These are phyloP conservation scores for Pyrus hybrid DNA, from an alignment of 331 rosid species.

Conservation along the genomic window DNA sequence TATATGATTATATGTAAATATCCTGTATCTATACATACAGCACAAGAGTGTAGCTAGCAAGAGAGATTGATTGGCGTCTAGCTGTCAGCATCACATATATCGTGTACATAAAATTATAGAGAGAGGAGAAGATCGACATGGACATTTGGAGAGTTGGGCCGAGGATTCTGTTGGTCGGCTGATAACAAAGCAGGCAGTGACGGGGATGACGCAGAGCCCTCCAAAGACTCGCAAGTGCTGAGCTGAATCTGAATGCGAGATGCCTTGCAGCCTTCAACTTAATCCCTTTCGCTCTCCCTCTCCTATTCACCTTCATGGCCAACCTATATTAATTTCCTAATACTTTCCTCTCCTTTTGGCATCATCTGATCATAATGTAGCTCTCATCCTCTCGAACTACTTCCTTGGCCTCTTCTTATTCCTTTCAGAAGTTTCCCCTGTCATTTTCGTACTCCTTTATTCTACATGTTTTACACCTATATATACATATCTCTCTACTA, in stretches of 20 bases:
- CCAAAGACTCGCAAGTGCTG: background rate
- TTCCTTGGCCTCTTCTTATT: conserved; percentile 13
- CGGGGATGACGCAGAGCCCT: background rate
- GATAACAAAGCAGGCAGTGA: background rate
- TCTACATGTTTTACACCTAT: background rate
- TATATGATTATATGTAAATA: background rate
- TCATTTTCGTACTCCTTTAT: conserved; percentile 2
- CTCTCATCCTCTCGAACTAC: background rate
- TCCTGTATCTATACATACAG: background rate
- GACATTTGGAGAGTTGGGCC: conserved; percentile 1
- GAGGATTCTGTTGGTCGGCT: conserved; percentile 13
- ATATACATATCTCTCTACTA: background rate
- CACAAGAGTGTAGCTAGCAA: background rate
- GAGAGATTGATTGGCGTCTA: background rate
- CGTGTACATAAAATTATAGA: background rate
- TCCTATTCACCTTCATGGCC: background rate
- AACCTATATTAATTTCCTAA: background rate
- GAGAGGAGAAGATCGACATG: background rate
- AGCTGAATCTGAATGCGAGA: background rate
- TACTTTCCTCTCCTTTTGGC: background rate
- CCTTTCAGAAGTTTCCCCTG: conserved; percentile 18
- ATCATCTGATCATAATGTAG: background rate
- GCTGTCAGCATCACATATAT: conserved; percentile 5
- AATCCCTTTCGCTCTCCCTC: background rate
- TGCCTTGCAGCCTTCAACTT: background rate